These are phyloP conservation scores for Areca catechu DNA, from an alignment of 176 grass and related monocot species.

Conservation along the genomic window DNA sequence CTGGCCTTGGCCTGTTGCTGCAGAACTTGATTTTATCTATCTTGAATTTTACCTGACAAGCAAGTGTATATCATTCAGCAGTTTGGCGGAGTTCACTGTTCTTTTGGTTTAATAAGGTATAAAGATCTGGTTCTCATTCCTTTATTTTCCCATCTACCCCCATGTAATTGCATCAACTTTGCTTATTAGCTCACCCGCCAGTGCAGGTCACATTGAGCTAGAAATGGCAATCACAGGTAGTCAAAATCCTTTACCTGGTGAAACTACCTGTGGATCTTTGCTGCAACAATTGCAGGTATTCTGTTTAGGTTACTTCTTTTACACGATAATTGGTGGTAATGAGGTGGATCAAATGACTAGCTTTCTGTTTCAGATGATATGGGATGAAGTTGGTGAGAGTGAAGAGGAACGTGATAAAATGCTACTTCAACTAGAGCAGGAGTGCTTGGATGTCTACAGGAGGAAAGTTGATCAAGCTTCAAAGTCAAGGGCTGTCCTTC, in stretches of 20 bases:
- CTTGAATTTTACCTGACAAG: no score
- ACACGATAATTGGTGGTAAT: not conserved
- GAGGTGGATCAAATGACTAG: not conserved
- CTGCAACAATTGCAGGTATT: constrained; percentile 83
- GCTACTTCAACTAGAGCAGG: constrained; percentile 85
- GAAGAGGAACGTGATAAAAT: constrained; percentile 94
- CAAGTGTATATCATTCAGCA: no score
- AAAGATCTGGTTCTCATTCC: no score
- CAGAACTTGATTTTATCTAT: no score
- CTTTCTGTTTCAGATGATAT: constrained; percentile 47
- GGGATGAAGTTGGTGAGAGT: constrained; percentile 97
- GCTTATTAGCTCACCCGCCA: no score
- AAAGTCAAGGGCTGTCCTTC: constrained; percentile 71
- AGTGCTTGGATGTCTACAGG: constrained; percentile 98
- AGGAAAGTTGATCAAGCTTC: constrained; percentile 94
- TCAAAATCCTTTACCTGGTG: constrained; percentile 20
- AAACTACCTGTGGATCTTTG: constrained; percentile 77
- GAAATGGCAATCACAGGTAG: constrained; percentile 37
- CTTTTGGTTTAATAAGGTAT: no score
- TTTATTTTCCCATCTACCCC: not conserved
- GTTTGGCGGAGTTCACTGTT: no score
- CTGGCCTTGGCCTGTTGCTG: no score
- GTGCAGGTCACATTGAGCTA: no score
- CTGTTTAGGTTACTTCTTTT: no score
- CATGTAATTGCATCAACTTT: not conserved